Percentiles rank a stretch among this genome's conserved stretches.
These are phyloP conservation scores for Neopestalotiopsis rosae DNA, from an alignment of 2,329 filamentous ascomycete genomes.

Conservation along the genomic window DNA sequence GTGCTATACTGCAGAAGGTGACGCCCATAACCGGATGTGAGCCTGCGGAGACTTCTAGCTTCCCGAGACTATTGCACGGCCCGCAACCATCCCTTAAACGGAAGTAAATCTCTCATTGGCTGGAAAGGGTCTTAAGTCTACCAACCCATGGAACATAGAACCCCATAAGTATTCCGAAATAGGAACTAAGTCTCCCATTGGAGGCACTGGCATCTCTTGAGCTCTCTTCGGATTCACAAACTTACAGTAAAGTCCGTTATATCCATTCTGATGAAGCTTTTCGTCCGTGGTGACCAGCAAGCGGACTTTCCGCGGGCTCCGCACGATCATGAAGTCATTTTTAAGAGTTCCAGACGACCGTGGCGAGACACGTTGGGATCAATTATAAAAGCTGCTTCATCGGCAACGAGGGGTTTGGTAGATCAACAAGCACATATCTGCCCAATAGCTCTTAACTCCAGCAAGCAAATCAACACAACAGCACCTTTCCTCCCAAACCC, in stretches of 20 bases:
- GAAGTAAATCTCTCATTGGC: slow-evolving; percentile 13
- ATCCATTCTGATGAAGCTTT: not conserved
- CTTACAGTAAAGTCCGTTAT: slow-evolving; percentile 4
- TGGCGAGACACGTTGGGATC: too few relatives aligned
- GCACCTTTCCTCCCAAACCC: too few relatives aligned
- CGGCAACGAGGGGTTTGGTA: not conserved
- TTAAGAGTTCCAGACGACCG: too few relatives aligned
- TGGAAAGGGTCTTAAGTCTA: not conserved
- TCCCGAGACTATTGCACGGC: not conserved
- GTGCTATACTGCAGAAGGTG: too few relatives aligned
- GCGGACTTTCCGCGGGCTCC: not conserved
- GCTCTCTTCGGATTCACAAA: not conserved
- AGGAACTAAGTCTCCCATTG: slow-evolving; percentile 15
- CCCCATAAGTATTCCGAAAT: not conserved
- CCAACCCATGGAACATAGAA: not conserved
- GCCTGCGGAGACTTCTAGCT: not conserved
- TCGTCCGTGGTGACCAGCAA: not conserved
- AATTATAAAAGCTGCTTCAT: not conserved
- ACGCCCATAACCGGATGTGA: too few relatives aligned
- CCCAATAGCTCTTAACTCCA: not conserved
- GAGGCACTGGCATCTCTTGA: not conserved
- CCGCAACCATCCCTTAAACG: not conserved
- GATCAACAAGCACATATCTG: not conserved
- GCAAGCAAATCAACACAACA: not conserved
- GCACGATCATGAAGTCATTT: not conserved